These are phyloP conservation scores for Stephania yunnanensis DNA, from an alignment of 164 flowering plant genomes.

Conservation along the genomic window DNA sequence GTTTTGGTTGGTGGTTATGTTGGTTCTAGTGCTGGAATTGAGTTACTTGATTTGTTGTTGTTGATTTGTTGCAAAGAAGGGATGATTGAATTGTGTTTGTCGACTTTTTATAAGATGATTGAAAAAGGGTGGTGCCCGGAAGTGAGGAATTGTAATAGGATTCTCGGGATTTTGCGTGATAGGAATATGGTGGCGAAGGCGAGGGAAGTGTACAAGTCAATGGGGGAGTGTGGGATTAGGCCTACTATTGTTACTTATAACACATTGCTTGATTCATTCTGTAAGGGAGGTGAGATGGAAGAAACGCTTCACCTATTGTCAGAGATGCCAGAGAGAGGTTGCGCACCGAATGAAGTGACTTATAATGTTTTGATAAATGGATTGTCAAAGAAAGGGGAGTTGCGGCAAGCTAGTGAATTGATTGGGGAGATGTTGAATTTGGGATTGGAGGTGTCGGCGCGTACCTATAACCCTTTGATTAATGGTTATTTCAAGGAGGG, in stretches of 20 bases:
- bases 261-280: constrained; percentile 50
- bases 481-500: constrained; percentile 46
- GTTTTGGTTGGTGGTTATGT: constrained; percentile 34
- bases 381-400: constrained; percentile 43
- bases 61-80: constrained; percentile 39
- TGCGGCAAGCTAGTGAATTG: constrained; percentile 41
- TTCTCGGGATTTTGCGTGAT: constrained; percentile 52
- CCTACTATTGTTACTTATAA: constrained; percentile 59
- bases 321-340: constrained; percentile 54
- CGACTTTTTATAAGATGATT: constrained; percentile 50
- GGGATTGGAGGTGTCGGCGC: constrained; percentile 42
- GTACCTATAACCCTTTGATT: constrained; percentile 58
- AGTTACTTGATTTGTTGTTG: constrained; percentile 45
- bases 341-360: constrained; percentile 47
- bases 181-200: constrained; percentile 26
- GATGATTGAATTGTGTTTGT: constrained; percentile 42
- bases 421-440: constrained; percentile 40
- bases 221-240: constrained; percentile 41
- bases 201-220: constrained; percentile 38
- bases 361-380: constrained; percentile 62
- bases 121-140: constrained; percentile 45
- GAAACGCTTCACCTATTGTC: constrained; percentile 30
- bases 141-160: constrained; percentile 63
- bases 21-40: constrained; percentile 20
- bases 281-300: constrained; percentile 45